Conservation (phyloP, 2,329 filamentous ascomycete species). For the Alternaria novae-zelandiae region DNA sequence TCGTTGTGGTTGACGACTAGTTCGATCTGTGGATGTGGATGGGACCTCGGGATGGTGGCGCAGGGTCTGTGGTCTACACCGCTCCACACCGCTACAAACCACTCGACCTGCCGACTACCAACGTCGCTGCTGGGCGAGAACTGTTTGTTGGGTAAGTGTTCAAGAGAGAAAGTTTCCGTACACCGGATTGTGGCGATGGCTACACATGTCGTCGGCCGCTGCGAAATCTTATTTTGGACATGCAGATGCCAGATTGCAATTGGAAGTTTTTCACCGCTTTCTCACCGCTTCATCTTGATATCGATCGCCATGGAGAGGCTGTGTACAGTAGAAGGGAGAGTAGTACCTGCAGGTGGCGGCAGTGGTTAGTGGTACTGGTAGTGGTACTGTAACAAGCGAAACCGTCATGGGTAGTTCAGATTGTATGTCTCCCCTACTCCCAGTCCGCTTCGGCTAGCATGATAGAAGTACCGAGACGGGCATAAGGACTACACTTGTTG, state of each 20-base stretch:
- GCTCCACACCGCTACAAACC: conserved; percentile 22
- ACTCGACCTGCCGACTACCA: too few relatives aligned
- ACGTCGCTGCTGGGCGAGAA: not conserved
- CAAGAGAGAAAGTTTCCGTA: too few relatives aligned
- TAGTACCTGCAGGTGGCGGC: too few relatives aligned
- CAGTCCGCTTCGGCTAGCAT: too few relatives aligned
- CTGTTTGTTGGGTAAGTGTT: not conserved
- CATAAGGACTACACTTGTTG: too few relatives aligned
- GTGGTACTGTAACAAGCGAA: not conserved
- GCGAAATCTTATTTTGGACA: not conserved
- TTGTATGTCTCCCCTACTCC: too few relatives aligned
- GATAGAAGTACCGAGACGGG: too few relatives aligned
- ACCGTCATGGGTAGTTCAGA: too few relatives aligned
- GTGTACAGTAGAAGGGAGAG: not conserved
- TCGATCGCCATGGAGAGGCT: not conserved
- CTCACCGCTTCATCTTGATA: not conserved
- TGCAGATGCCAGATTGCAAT: not conserved
- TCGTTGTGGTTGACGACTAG: not conserved
- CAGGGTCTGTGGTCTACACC: conserved; percentile 13
- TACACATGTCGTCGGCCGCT: not conserved
- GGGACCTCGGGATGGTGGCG: too few relatives aligned
- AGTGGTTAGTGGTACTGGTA: not conserved
- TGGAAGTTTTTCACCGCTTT: not conserved
- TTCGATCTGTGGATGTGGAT: too few relatives aligned
- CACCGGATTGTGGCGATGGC: not conserved